phyloP scores from a whole-genome alignment of 2,329 filamentous ascomycete genomes.

The Apiospora phragmitis region DNA sequence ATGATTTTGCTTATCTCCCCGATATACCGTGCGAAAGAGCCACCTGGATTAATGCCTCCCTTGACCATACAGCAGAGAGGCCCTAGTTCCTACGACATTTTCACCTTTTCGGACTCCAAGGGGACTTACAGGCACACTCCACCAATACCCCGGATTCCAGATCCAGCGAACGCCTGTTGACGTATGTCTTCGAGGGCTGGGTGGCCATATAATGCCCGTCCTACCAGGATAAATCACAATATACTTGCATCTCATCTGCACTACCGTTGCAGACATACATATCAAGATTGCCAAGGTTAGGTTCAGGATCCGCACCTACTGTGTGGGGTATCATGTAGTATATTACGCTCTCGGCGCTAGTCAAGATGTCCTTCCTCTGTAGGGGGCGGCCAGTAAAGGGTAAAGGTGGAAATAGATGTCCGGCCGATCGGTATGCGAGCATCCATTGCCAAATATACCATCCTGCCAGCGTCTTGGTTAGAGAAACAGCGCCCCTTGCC shows the following conservation, averaged over 20 bases:
- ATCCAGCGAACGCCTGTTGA: background rate
- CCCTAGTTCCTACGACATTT: no score
- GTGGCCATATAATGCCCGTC: background rate
- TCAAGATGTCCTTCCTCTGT: background rate
- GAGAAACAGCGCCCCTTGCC: background rate
- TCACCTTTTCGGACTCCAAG: no score
- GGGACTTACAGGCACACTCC: background rate
- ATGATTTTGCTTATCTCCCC: background rate
- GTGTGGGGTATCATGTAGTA: constrained; percentile 6
- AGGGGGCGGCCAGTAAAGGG: background rate
- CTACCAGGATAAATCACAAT: background rate
- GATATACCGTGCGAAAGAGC: background rate
- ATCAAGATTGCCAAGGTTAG: background rate
- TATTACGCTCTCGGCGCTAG: background rate
- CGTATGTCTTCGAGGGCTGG: background rate
- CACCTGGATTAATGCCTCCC: background rate
- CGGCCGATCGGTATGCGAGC: background rate
- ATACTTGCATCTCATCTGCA: background rate
- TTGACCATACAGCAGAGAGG: no score
- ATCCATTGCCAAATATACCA: background rate
- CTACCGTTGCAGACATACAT: background rate
- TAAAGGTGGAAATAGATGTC: background rate
- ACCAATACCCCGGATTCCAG: background rate
- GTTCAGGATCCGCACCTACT: background rate
- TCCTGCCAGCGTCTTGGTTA: background rate